phyloP scores from a whole-genome alignment of 805 yeast genomes.

The Metschnikowia gelsemii region DNA sequence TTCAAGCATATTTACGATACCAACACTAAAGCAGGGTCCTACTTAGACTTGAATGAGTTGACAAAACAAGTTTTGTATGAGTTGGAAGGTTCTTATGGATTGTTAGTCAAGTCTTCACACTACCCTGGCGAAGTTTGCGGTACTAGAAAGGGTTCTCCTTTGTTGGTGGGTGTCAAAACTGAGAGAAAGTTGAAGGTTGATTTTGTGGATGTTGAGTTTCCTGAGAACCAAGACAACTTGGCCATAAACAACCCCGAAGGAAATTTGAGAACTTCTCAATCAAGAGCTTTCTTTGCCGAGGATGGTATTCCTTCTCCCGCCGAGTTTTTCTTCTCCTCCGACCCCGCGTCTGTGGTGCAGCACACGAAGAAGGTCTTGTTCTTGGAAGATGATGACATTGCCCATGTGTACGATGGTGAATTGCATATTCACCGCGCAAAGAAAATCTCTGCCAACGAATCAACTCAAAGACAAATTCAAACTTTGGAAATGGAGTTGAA shows the following conservation, averaged over 20 bases:
- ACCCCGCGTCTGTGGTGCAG: conserved; percentile 93
- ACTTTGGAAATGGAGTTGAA: conserved; percentile 96
- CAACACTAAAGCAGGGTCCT: conserved; percentile 66
- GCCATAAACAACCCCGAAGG: conserved; percentile 57
- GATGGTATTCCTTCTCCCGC: conserved; percentile 91
- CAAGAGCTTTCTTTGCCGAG: conserved; percentile 94
- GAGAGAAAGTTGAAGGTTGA: conserved; percentile 94
- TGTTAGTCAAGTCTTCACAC: conserved; percentile 85
- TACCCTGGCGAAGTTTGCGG: conserved; percentile 96
- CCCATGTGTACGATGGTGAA: conserved; percentile 97
- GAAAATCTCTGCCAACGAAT: conserved; percentile 72
- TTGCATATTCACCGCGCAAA: conserved; percentile 96
- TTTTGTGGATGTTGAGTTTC: conserved; percentile 97
- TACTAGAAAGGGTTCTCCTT: conserved; percentile 97
- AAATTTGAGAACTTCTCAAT: conserved; percentile 80
- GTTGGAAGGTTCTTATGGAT: conserved; percentile 96
- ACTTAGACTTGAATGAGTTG: conserved; percentile 84
- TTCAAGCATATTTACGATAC: conserved; percentile 88
- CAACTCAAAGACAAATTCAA: conserved; percentile 94
- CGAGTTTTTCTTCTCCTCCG: conserved; percentile 94
- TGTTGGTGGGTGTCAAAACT: conserved; percentile 95
- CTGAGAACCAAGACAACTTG: conserved; percentile 50
- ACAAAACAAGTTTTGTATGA: conserved; percentile 91
- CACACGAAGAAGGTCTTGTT: conserved; percentile 96
- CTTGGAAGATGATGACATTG: conserved; percentile 97